Evolutionary conservation across 2,329 filamentous ascomycete species (phyloP), one percentile per base, ranked within the genome.

Genomic region (Neurospora sp.): DNA sequence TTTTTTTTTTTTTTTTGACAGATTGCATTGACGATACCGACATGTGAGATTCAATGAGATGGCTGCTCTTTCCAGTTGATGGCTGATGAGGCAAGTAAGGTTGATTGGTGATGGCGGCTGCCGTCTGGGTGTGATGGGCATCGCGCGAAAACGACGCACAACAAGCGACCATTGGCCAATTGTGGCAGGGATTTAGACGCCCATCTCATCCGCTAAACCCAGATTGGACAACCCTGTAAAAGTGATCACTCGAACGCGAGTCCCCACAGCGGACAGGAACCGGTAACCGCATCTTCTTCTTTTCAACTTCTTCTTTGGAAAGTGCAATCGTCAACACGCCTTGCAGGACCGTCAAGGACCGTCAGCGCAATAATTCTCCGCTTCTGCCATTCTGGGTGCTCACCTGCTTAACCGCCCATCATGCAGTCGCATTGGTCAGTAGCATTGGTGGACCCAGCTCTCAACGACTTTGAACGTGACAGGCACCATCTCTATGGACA

Each of bases 371-470:
- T 33, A n/a, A 33, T 62, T n/a, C 52, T 62, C 52, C 66, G 23
- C 10, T 38, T 67, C 67, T 67, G 33, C n/a, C 66, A 23, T 7
- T 8, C 52, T 62, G 70, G 66, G 9, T 46, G 66, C 58, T 58
- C 23, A 66, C 73, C 73, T 77, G 77, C 77, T 79, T 82, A 82
- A 75, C 80, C 81, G 81, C 81, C 80, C 78, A 76, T 70, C 76
- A 70, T 81, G 79, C 80, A 80, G 79, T 77, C 75, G 77, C 75
- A 77, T 77, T 75, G 73, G 72, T 76, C 73, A 70, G 70, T 68
- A 70, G 70, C 68, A 72, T 66, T 69, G 67, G 76, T 74, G 71
- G 72, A 75, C 68, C 58, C 69, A 28, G 28, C 28, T 28, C 33
- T n/a, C 40, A 39, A 23, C 58, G 36, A 66, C 39, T 7, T 36